Evolutionary conservation across 495 filamentous ascomycete species (phyloP), one percentile per base, ranked within the genome.

Genomic region (Penicillium robsamsonii): DNA sequence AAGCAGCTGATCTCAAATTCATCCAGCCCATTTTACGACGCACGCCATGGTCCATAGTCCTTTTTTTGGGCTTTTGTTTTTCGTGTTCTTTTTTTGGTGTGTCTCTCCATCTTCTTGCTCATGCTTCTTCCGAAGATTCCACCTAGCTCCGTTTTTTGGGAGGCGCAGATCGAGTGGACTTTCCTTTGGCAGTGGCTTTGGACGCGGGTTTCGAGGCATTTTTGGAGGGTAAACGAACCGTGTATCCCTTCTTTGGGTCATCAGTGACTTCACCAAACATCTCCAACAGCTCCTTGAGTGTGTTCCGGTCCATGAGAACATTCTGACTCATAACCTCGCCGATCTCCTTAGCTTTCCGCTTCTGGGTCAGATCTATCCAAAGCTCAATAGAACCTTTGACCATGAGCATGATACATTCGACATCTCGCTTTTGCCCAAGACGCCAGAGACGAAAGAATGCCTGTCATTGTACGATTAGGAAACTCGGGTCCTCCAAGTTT

Each of bases 401-500:
- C 17, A 49, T 10, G 10, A 49, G 15, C 46, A 33, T 15, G 10
- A 35, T 9, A n/a, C 31, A 49, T 17, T 49, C 29, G 12, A 49
- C 46, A 22, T 49, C 46, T 13, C 46, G 46, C 5, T 20, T 2
- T 49, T 49, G 46, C 0, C 46, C 46, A 22, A 49, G n/a, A 33
- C 46, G 46, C 29, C 31, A 35, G 33, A 49, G 46, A 13, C 46
- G 29, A 5, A 31, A 49, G 31, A 33, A 49, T 49, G 46, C 46
- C 46, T 49, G 13, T 2, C 4, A 1, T 30, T 46, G 7, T 3
- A 4, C 22, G 22, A 2, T 27, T 27, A 27, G 4, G 25, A 27
- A 0, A 13, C 29, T n/a, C 11, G 0, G 3, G 8, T 29, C 17
- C 12, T 13, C 0, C 5, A 12, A 5, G 2, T 27, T 9, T 22